Conservation (phyloP, 2,329 filamentous ascomycete genomes). For the Tolypocladium endophyticum region DNA sequence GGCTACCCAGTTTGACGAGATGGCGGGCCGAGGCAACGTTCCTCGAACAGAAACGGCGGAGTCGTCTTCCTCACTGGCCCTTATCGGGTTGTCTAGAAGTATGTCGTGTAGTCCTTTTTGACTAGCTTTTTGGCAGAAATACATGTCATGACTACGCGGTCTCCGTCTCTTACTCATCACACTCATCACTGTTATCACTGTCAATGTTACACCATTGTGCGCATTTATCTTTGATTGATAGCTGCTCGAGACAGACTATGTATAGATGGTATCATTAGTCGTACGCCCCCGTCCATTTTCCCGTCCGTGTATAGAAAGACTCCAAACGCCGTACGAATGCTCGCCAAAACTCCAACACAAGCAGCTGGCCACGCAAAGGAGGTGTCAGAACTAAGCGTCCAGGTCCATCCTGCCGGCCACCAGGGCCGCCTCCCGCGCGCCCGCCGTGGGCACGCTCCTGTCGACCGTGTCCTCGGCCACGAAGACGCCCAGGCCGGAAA, state of each 20-base stretch:
- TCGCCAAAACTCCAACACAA: neutral
- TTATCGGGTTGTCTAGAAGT: neutral
- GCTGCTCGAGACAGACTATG: neutral
- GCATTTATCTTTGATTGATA: neutral
- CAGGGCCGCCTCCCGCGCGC: conserved; percentile 22
- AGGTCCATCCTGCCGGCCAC: conserved; percentile 33
- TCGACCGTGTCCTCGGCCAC: conserved; percentile 63
- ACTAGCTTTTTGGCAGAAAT: neutral
- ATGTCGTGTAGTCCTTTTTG: neutral
- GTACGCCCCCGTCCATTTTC: neutral
- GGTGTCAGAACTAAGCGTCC: conserved; percentile 32
- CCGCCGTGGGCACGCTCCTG: conserved; percentile 20
- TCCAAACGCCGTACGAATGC: neutral
- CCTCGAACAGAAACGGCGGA: neutral
- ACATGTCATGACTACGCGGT: neutral
- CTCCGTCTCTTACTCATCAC: too few relatives aligned
- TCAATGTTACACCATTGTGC: neutral
- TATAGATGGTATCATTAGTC: neutral
- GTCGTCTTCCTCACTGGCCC: neutral
- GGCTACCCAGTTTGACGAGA: neutral
- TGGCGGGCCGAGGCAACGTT: neutral
- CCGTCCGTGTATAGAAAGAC: neutral
- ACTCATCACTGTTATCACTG: neutral
- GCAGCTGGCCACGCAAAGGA: neutral
- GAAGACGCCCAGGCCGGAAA: conserved; percentile 80